Evolutionary conservation across 148 eudicot species (phyloP), one percentile per base, ranked within the genome.

Genomic region (Dysphania ambrosioides): DNA sequence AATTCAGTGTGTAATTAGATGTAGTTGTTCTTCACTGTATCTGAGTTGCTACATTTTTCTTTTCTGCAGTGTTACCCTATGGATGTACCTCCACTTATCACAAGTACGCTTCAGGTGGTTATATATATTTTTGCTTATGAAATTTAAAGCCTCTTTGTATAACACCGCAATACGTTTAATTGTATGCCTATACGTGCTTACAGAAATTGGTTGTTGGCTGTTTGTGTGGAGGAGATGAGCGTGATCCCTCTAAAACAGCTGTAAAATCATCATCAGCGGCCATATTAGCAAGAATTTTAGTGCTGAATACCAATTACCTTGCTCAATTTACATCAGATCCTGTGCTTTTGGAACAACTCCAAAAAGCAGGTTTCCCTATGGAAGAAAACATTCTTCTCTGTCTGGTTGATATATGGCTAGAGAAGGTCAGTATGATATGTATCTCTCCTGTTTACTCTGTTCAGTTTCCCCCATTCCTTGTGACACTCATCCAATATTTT

Each of bases 341-440:
- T 75, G 82, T 91, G 44, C 85, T 95, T 30, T 67, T 85, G 75
- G 74, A 76, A 77, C 83, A 85, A 40, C 96, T 95, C 60, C 99
- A 92, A 79, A 85, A 82, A 67, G 84, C 87, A 27, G 99, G 99
- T 41, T 86, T 92, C 80, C 83, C 92, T 24, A 78, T 36, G 59
- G 97, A 92, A 65, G 96, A 95, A 71, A 95, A 87, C 75, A 72
- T 95, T 71, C 97, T 95, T 79, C 96, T 95, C 68, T 90, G 92
- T 83, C 87, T 95, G 74, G 92, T 90, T 82, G 98, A 95, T 67
- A 77, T 87, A 65, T 95, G 98, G 98, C 89, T 95, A 70, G 98
- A 95, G 75, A 92, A 95, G 96, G 98, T 95, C 55, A 82, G 84
- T 80, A n/a, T 60, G 77, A 12, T 68, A 19, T 59, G 64, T 29